A percentile compares a stretch with the other conserved stretches of the same genome.
These are phyloP conservation scores for Synchytrium microbalum DNA, from an alignment of 371 early-diverging fungal species.

Conservation along the genomic window DNA sequence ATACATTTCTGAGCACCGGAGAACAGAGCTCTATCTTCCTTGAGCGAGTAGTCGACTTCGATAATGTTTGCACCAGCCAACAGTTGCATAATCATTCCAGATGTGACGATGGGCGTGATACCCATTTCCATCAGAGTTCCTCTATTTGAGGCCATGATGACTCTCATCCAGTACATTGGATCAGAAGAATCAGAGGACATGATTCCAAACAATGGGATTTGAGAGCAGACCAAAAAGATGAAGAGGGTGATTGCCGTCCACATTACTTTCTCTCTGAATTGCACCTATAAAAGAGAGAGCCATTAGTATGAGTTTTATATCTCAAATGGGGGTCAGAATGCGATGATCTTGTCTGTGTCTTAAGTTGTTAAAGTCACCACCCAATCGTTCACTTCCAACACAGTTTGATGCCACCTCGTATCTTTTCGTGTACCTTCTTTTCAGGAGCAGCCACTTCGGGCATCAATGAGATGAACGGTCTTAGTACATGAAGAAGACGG, in stretches of 20 bases:
- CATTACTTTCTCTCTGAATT: constrained; percentile 96
- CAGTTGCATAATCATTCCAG: constrained; percentile 99
- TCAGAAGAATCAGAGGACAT: constrained; percentile 95
- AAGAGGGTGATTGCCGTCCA: constrained; percentile 99
- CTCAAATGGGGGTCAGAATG: neutral
- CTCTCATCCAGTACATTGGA: constrained; percentile 99
- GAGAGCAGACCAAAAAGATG: constrained; percentile 98
- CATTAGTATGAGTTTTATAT: no score
- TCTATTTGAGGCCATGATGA: constrained; percentile 98
- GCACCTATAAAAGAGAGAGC: constrained; percentile 55
- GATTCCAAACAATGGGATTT: constrained; percentile 99
- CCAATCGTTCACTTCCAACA: constrained; percentile 5
- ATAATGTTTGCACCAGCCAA: constrained; percentile 94
- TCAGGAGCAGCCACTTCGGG: constrained; percentile 97
- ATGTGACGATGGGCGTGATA: constrained; percentile 98
- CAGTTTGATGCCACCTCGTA: neutral
- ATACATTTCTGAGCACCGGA: constrained; percentile 95
- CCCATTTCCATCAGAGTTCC: constrained; percentile 99
- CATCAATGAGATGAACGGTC: constrained; percentile 97
- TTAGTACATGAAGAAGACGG: constrained; percentile 91
- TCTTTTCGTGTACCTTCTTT: constrained; percentile 66
- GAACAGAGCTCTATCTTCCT: constrained; percentile 98
- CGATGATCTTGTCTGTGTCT: neutral
- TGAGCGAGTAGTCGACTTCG: constrained; percentile 95
- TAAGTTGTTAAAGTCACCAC: no score